phyloP scores from a whole-genome alignment of 2,329 filamentous ascomycete genomes.

The Pseudogymnoascus pannorum region DNA sequence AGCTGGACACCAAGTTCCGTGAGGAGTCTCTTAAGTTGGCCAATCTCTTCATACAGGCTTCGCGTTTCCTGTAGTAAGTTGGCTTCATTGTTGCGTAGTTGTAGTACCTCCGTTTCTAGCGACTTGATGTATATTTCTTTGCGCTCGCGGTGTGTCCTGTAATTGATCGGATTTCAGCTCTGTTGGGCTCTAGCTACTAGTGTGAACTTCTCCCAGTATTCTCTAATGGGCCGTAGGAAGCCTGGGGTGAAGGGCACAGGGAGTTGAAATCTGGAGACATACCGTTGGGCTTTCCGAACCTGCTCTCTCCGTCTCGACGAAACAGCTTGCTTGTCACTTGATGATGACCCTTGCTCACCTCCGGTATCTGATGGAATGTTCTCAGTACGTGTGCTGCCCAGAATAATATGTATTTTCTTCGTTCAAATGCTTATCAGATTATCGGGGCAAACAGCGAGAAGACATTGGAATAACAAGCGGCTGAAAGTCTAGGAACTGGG shows the following conservation, averaged over 20 bases:
- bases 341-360: background rate
- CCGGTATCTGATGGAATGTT: background rate
- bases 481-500: background rate
- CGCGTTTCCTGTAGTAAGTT: constrained; percentile 18
- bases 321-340: constrained; percentile 1
- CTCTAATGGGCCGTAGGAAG: background rate
- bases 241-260: background rate
- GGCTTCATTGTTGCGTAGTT: constrained; percentile 19
- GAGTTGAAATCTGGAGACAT: background rate
- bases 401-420: background rate
- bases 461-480: background rate
- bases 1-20: background rate
- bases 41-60: constrained; percentile 16
- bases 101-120: constrained; percentile 24
- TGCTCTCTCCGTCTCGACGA: background rate
- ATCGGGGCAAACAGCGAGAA: background rate
- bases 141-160: constrained; percentile 27
- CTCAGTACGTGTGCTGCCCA: background rate
- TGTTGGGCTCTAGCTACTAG: background rate
- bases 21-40: constrained; percentile 15
- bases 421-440: background rate
- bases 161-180: background rate
- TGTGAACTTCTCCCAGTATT: background rate
- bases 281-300: constrained; percentile 1
- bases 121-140: constrained; percentile 26